Evolutionary conservation across 179 eudicot genomes (phyloP).

Genomic region (Drosera spatulata): DNA sequence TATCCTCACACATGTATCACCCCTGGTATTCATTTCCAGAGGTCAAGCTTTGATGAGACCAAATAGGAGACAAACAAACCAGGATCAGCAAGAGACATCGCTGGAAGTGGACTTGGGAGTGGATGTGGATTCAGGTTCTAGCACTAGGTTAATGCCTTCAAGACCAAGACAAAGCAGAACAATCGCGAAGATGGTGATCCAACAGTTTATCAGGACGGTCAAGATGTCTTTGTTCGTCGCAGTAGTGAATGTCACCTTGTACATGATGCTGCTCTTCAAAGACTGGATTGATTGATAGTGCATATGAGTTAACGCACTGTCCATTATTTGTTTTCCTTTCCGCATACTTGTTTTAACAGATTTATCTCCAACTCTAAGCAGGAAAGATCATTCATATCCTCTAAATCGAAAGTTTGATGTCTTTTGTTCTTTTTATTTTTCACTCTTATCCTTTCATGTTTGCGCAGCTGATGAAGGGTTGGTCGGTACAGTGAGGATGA

Average conservation of each 20-base stretch:
- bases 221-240: constrained; percentile 46
- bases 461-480: too few species aligned
- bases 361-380: too few species aligned
- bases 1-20: too few species aligned
- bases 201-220: constrained; percentile 39
- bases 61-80: constrained; percentile 42
- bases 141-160: constrained; percentile 10
- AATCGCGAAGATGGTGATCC: constrained; percentile 23
- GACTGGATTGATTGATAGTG: constrained; percentile 69
- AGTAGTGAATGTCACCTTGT: constrained; percentile 64
- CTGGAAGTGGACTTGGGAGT: constrained; percentile 30
- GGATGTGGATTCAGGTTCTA: constrained; percentile 14
- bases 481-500: too few species aligned
- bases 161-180: constrained; percentile 44
- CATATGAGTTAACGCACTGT: too few species aligned
- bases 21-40: constrained; percentile 20
- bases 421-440: too few species aligned
- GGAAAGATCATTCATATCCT: too few species aligned
- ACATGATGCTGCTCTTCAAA: constrained; percentile 77
- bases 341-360: too few species aligned
- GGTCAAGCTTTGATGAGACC: constrained; percentile 67
- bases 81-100: constrained; percentile 25
- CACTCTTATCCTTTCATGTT: too few species aligned
- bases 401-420: too few species aligned
- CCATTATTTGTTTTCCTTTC: too few species aligned